Evolutionary conservation across 192 early-diverging fungal species (phyloP).

Genomic region (Podila minutissima): DNA sequence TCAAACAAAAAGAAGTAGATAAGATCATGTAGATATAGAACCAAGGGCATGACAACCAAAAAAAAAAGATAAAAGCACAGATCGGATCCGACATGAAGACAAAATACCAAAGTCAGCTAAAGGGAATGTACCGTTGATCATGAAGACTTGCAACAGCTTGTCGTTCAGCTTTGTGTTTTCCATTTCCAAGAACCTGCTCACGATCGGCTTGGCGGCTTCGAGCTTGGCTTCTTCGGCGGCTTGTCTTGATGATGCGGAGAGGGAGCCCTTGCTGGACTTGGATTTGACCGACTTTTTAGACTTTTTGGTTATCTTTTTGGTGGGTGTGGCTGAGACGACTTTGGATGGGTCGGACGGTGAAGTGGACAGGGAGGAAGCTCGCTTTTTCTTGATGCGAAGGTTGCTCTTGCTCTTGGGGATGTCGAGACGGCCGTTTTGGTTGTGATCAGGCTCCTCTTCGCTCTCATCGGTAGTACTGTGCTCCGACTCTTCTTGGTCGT

Average conservation of each 20-base stretch:
- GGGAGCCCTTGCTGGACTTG: constrained; percentile 32
- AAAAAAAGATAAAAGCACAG: not conserved
- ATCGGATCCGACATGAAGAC: not conserved
- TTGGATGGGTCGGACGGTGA: constrained; percentile 32
- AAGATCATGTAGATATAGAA: too few species aligned
- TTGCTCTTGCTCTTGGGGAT: constrained; percentile 1
- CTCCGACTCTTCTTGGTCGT: not conserved
- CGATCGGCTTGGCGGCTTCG: constrained; percentile 46
- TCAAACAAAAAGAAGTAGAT: not conserved
- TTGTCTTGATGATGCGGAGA: constrained; percentile 29
- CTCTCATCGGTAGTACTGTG: not conserved
- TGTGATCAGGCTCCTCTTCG: not conserved
- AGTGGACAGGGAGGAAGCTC: constrained; percentile 15
- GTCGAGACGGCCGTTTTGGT: not conserved
- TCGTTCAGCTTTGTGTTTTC: constrained; percentile 50
- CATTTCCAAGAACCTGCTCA: constrained; percentile 40
- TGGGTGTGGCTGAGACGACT: constrained; percentile 39
- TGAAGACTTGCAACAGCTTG: constrained; percentile 42
- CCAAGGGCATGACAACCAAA: not conserved
- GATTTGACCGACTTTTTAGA: constrained; percentile 37
- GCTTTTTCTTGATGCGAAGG: not conserved
- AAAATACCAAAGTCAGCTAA: too few species aligned
- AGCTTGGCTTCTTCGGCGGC: constrained; percentile 41
- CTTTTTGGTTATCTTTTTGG: constrained; percentile 50
- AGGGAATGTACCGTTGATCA: constrained; percentile 30